Evolutionary conservation across 1,284 basidiomycete genomes (phyloP), one percentile per base, ranked within the genome.

Genomic region (Pisolithus thermaeus): DNA sequence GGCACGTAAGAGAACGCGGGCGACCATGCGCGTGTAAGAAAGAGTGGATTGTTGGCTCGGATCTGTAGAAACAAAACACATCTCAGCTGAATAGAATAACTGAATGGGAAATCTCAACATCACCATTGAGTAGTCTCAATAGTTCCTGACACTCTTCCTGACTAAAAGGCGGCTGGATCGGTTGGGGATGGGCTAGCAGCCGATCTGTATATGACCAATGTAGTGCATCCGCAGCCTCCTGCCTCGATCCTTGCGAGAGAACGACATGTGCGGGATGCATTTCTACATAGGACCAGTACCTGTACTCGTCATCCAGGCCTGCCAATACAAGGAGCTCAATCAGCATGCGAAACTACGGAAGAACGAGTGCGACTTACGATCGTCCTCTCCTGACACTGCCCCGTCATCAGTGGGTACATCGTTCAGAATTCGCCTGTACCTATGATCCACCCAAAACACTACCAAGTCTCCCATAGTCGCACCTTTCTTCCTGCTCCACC

Each of bases 161-260:
- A 7, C 74, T 75, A 63, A 90, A 90, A 0, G 87, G 85, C 1
- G 84, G 77, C 2, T 78, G 72, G 9, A 76, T 65, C 3, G 73
- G 69, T 38, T 74, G 72, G 7, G 79, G 70, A 16, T 83, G 75
- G 2, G 83, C 80, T 7, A 87, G 73, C 14, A 89, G 64, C 45
- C 81, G 82, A 60, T 90, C 87, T 6, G 86, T 84, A 65, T 83
- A 87, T 7, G 83, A 78, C 87, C 87, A 90, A 36, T 78, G 83
- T 52, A 90, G 69, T 0, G 78, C 78, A 52, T 89, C 84, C 60
- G 83, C 72, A 1, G 87, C 87, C 54, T 90, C 86, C 0, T 70
- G 66, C 46, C 76, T 75, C 6, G 82, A 78, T 46, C 73, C 73
- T 32, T 61, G 49, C 9, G 78, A 76, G 18, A 84, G 73, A 0